These are phyloP conservation scores for Monosporozyma siamensis DNA, from an alignment of 805 yeast genomes.

Conservation along the genomic window DNA sequence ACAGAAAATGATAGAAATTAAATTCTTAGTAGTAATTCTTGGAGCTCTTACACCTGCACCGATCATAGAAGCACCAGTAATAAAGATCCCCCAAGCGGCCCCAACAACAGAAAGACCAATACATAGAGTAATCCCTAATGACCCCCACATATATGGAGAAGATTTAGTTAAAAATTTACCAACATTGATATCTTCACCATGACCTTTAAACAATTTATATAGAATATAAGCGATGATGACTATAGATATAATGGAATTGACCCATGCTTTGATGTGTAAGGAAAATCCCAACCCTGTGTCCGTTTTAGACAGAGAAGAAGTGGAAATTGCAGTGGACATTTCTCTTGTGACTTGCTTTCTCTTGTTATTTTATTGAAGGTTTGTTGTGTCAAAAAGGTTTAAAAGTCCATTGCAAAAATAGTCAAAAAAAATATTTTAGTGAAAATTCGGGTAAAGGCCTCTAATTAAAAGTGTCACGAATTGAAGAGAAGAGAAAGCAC, in stretches of 20 bases:
- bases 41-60: constrained; percentile 99
- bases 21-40: constrained; percentile 91
- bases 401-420: constrained; percentile 2
- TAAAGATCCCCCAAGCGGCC: constrained; percentile 98
- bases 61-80: constrained; percentile 86
- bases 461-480: neutral
- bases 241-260: constrained; percentile 17
- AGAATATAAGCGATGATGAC: constrained; percentile 22
- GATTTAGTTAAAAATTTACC: constrained; percentile 78
- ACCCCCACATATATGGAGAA: constrained; percentile 97
- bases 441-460: neutral
- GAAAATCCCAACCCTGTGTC: constrained; percentile 6
- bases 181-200: constrained; percentile 85
- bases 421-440: no score
- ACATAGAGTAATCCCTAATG: constrained; percentile 78
- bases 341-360: neutral
- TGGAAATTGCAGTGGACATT: neutral
- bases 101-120: constrained; percentile 93
- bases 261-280: constrained; percentile 14
- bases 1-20: constrained; percentile 94
- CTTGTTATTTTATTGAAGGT: neutral
- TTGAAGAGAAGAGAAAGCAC: neutral
- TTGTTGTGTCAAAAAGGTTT: neutral
- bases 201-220: constrained; percentile 65
- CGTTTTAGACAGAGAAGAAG: neutral